Base-by-base conservation (phyloP, 768 basidiomycete species). In the Xerocomus spinulosus region DNA sequence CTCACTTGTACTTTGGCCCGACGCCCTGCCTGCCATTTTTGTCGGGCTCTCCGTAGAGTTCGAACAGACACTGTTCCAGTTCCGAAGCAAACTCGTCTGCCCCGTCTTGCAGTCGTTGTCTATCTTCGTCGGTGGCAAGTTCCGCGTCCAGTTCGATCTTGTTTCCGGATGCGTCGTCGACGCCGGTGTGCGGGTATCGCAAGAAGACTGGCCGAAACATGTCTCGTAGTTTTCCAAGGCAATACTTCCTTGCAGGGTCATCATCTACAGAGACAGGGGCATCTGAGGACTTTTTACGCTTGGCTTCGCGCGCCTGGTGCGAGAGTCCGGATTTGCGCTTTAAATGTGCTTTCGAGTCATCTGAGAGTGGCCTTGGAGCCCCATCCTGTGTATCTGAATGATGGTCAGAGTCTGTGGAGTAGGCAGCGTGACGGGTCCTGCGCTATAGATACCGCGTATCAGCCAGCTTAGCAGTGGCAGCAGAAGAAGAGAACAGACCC, bases 171-270 rank as follows among this genome's bases (percentile, higher is more conserved):
- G 54, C 64, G n/a, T 67, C 64, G n/a, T 61, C 62, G 35, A 50
- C 53, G 49, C 65, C 70, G 35, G 75, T 67, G 64, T 78, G 75
- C 18, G 86, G 85, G 68, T 90, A 87, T 51, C 80, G 76, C 53
- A 81, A 56, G 64, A 87, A 92, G 18, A 92, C 80, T 24, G 82
- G 76, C 51, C 71, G 71, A 64, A 91, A 80, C 51, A 90, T 69
- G 40, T 86, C 84, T 56, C 81, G 78, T 56, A 91, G 68, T 66
- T 90, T 90, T 13, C 77, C 76, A 41, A 87, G 71, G 64, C 90
- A 92, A 55, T 90, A 92, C 61, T 83, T 89, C 52, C 90, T 76
- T 0, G 80, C 75, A 9, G 86, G 80, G 57, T 92, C 89, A n/a
- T 83, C 83, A 6, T 70, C 64, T 1, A 73, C 67, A n/a, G 59